Base-by-base conservation (phyloP, 768 basidiomycete species). In the Termitomyces sp. region DNA sequence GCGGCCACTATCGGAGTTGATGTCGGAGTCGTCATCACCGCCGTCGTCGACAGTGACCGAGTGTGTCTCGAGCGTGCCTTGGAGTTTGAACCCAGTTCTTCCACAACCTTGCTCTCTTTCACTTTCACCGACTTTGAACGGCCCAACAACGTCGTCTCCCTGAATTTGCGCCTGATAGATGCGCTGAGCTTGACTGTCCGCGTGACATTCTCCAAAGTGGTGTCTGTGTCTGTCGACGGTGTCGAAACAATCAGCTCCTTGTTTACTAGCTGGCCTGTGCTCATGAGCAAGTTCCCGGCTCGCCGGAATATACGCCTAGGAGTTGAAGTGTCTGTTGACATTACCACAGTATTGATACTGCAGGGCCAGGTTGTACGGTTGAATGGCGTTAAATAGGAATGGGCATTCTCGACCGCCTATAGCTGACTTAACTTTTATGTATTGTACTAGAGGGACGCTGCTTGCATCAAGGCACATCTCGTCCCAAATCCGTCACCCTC, bases 111-210 rank as follows among this genome's bases (percentile, higher is more conserved):
- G 49, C 10, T 51, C 35, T 51, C 38, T 38, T 51, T 54, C 12
- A 49, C 56, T 23, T 56, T 67, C 52, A 60, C 57, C 3, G 70
- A 69, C 40, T 65, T 65, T 12, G 63, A 69, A 10, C 73, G 69
- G 12, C 63, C 65, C 7, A 75, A 57, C 23, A 63, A 60, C 62
- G 54, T 67, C n/a, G 68, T 71, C 47, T 66, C 66, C 15, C 69
- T 67, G 38, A 78, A 68, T 31, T 70, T 68, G 33, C 68, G 64
- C n/a, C 70, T 69, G 49, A 78, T 65, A 12, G 75, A 72, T 33
- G 68, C 62, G 11, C 67, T 65, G 11, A 73, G 57, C 43, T 55
- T 55, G 52, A 58, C 45, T 37, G 49, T 37, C 44, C 54, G 52
- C 19, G 51, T 44, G 23, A 55, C 50, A 41, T 47, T 30, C 47